These are phyloP conservation scores for Populus hybrid DNA, from an alignment of 441 rosid genomes.

Conservation along the genomic window DNA sequence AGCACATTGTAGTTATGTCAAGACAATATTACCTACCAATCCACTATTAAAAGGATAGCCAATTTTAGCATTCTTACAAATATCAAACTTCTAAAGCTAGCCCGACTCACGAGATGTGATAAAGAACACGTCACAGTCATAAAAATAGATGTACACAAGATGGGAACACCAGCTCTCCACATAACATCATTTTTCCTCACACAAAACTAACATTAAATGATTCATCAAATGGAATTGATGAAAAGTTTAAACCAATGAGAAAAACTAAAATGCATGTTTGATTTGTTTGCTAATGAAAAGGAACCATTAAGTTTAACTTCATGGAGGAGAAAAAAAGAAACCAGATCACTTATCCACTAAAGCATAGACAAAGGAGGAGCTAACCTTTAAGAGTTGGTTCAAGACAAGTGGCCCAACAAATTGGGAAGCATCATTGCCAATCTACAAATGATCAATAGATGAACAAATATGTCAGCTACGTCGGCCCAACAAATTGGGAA, in stretches of 20 bases:
- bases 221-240: neutral
- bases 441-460: conserved; percentile 38
- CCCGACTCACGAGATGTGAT: neutral
- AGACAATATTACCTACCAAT: neutral
- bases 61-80: neutral
- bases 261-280: neutral
- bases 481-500: neutral
- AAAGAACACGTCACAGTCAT: conserved; percentile 1
- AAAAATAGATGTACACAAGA: neutral
- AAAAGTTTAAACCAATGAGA: no score
- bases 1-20: neutral
- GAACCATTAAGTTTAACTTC: neutral
- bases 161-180: neutral
- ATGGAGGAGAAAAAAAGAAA: conserved; percentile 6
- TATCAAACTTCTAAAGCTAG: neutral
- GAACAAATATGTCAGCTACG: conserved; percentile 16
- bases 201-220: neutral
- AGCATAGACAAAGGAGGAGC: conserved; percentile 21
- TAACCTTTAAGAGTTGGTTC: conserved; percentile 85
- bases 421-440: conserved; percentile 92
- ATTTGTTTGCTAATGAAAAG: neutral
- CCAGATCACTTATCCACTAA: conserved; percentile 10
- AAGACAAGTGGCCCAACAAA: conserved; percentile 93
- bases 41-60: neutral
- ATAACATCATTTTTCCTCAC: neutral